Base-by-base conservation (phyloP, 345 rosid species). In the Carallia brachiata region DNA sequence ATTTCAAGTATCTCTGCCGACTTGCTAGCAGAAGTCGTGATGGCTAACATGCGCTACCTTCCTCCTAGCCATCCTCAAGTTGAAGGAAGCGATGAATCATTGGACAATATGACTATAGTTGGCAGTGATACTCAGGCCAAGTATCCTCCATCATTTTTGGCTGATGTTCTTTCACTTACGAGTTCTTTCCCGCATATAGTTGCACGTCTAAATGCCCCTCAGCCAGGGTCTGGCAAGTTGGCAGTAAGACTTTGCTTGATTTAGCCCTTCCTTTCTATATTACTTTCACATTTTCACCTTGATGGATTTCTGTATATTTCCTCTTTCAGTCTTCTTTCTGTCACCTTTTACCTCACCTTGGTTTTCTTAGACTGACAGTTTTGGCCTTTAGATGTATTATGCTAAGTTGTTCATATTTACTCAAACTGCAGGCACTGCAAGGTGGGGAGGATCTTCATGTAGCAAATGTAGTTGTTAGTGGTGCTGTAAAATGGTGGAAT, bases 11-110 rank as follows among this genome's bases (percentile, higher is more conserved):
- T 95, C 69, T 89, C 92, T 52, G 89, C 96, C 13, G 99, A 95
- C 87, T 84, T 95, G 82, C 92, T 95, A 55, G 96, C 97, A 23
- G 99, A 95, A 70, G 91, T 95, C 62, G 99, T 95, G 77, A 92
- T 95, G 86, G 88, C 97, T 76, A 92, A 95, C 77, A 95, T 95
- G 96, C 78, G 82, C 74, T 80, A 90, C 81, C 92, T 92, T 68
- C 90, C 91, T 63, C 47, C 76, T 59, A 73, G 63, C 59, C 73
- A 55, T 52, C 78, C 88, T 50, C 81, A 73, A 68, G 76, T 82
- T 52, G 90, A 90, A 68, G 89, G 83, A 73, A 87, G 75, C 40
- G 84, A 86, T 73, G 90, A 86, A 75, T 75, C 75, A 66, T 75
- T 88, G 67, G 52, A 73, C 73, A 77, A 86, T 79, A 87, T 91